phyloP scores from a whole-genome alignment of 2,329 filamentous ascomycete species.

The Aspergillus puulaauensis region DNA sequence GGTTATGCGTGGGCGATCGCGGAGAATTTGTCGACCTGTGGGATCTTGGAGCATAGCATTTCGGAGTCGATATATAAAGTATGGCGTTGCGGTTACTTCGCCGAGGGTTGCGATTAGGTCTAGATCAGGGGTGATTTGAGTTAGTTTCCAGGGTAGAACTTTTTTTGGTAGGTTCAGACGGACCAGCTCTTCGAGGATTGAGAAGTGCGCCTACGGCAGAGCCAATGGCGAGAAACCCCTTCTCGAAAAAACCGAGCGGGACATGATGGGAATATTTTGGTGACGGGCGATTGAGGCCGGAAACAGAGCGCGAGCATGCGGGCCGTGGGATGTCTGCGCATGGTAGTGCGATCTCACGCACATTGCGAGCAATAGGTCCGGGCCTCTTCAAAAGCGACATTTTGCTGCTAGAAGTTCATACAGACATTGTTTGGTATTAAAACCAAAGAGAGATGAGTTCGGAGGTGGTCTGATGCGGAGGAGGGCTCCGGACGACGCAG shows the following conservation, averaged over 20 bases:
- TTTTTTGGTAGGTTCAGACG: neutral
- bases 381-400: constrained; percentile 30
- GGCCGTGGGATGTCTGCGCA: constrained; percentile 7
- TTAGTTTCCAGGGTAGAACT: neutral
- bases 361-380: constrained; percentile 14
- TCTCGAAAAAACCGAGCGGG: constrained; percentile 77
- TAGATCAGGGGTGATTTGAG: constrained; percentile 30
- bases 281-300: constrained; percentile 77
- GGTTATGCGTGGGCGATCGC: constrained; percentile 83
- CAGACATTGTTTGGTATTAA: constrained; percentile 13
- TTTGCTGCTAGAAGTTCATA: constrained; percentile 11
- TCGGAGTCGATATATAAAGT: constrained; percentile 89
- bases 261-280: constrained; percentile 93
- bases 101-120: constrained; percentile 94
- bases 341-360: constrained; percentile 15
- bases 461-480: constrained; percentile 19
- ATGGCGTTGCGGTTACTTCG: constrained; percentile 90
- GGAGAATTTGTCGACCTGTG: constrained; percentile 87
- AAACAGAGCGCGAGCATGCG: constrained; percentile 59
- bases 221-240: constrained; percentile 65
- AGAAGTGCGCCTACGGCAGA: constrained; percentile 62
- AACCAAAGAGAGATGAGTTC: neutral
- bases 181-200: constrained; percentile 78
- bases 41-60: constrained; percentile 83
- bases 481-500: constrained; percentile 11